These are phyloP conservation scores for Fusarium papillatum DNA, from an alignment of 2,329 filamentous ascomycete genomes.

Conservation along the genomic window DNA sequence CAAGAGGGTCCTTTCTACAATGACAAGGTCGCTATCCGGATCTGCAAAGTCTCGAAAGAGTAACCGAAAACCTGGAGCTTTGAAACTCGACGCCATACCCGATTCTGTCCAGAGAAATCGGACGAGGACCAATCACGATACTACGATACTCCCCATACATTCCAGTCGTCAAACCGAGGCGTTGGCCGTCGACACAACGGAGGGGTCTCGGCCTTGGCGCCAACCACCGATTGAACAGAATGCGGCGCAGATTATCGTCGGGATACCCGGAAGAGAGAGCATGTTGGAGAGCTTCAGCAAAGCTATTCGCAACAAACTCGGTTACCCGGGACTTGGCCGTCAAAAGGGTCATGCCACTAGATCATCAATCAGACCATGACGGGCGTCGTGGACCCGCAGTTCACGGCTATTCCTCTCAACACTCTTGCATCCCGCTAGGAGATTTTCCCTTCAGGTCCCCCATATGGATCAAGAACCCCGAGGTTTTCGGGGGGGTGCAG, in stretches of 20 bases:
- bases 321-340: slow-evolving; percentile 13
- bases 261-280: slow-evolving; percentile 12
- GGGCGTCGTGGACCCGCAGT: slow-evolving; percentile 23
- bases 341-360: slow-evolving; percentile 37
- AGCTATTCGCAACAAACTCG: slow-evolving; percentile 13
- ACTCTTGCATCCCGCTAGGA: slow-evolving; percentile 1
- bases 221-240: slow-evolving; percentile 19
- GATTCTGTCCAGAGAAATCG: not conserved
- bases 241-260: slow-evolving; percentile 17
- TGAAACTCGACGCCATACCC: slow-evolving; percentile 15
- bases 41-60: slow-evolving; percentile 53
- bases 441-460: slow-evolving; percentile 2
- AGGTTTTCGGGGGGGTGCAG: slow-evolving; percentile 6
- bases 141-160: slow-evolving; percentile 27
- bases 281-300: not conserved
- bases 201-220: slow-evolving; percentile 11
- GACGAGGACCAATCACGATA: slow-evolving; percentile 14
- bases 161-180: slow-evolving; percentile 35
- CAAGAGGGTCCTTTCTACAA: slow-evolving; percentile 77
- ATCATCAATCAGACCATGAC: slow-evolving; percentile 32
- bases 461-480: slow-evolving; percentile 18
- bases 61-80: slow-evolving; percentile 21
- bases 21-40: slow-evolving; percentile 70
- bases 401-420: not conserved
- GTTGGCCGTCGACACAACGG: slow-evolving; percentile 7